Evolutionary conservation across 371 early-diverging fungal species (phyloP), one percentile per base, ranked within the genome.

Genomic region (Saksenaea vasiformis): DNA sequence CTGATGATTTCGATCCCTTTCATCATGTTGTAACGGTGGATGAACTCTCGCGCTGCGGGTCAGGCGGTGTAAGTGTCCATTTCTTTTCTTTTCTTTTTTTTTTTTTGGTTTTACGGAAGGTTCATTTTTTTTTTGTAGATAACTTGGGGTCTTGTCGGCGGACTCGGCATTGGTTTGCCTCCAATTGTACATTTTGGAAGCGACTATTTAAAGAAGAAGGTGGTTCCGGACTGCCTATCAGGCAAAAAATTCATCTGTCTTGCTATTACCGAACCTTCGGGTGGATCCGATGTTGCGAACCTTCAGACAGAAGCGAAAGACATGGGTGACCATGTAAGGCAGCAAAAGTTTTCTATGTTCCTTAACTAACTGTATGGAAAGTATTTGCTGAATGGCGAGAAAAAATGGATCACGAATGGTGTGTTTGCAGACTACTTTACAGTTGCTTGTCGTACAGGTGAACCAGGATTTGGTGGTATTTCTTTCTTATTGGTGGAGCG

Each of bases 361-460:
- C 22, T 19, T 47, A n/a, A 9, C 51, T 47, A 0, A 41, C 17
- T 4, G 43, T n/a, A 84, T 63, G 10, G 22, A 26, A 4, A 47
- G 51, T 93, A 84, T 73, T 78, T 95, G 37, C 78, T 93, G 44
- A 93, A 93, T 62, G 93, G 93, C 53, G 93, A 93, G 73, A 95
- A 95, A 85, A 93, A 93, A 75, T 91, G 90, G 87, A 88, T 88
- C 56, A 94, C 95, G 62, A 93, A 93, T 70, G 95, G 95, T 59
- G 87, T 86, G 0, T 93, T 87, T 75, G 92, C 94, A 14, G 91
- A 94, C 55, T 89, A 78, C 67, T 87, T 87, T 65, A 85, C 86
- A 0, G 76, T 77, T 35, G 91, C 87, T 44, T 91, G 84, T 41
- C 80, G 89, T 57, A 95, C 94, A 2, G 94, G 93, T 38, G 90